Evolutionary conservation across 768 basidiomycete species (phyloP), one percentile per base, ranked within the genome.

Genomic region (Leccinellum luteum): DNA sequence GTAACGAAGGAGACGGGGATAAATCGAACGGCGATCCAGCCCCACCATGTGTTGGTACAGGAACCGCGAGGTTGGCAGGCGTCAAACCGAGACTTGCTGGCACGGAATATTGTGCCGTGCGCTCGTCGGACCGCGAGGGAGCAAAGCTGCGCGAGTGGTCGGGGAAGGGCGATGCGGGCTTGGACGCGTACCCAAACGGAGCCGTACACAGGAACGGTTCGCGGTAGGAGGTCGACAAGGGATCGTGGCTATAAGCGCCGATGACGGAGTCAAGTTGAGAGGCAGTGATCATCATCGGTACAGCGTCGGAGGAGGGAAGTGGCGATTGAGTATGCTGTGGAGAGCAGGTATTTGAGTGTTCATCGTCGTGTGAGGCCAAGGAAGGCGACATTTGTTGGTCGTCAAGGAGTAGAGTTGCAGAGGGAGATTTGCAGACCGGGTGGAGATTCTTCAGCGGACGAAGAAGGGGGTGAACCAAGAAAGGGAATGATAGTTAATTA

Each of bases 301-400:
- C 58, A n/a, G 61, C 13, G 56, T 60, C 44, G 55, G 17, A 52
- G 45, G 48, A 19, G 19, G 45, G 50, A 47, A 56, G 44, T 45
- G 52, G 51, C 2, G 21, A 35, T 23, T 51, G 52, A 10, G 15
- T n/a, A 21, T 48, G 45, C 2, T 51, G 50, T 3, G 52, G 10
- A 25, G 61, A 25, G 52, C 43, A n/a, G 17, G 63, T 72, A 72
- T 72, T 72, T 72, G 71, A 72, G 64, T 25, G 55, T 6, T 27
- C 44, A 41, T 13, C 21, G 9, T 56, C 54, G 13, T 55, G 44
- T 13, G 58, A 51, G 50, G 48, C 71, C 31, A 59, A 62, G 62
- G 68, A 69, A 70, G 72, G 66, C 8, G 69, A 59, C 65, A 73
- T 71, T 63, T 65, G 65, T 61, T 74, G 70, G 71, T 74, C 25